These are phyloP conservation scores for Phytophthora fragariae DNA, from an alignment of 352 stramenopile species.

Conservation along the genomic window DNA sequence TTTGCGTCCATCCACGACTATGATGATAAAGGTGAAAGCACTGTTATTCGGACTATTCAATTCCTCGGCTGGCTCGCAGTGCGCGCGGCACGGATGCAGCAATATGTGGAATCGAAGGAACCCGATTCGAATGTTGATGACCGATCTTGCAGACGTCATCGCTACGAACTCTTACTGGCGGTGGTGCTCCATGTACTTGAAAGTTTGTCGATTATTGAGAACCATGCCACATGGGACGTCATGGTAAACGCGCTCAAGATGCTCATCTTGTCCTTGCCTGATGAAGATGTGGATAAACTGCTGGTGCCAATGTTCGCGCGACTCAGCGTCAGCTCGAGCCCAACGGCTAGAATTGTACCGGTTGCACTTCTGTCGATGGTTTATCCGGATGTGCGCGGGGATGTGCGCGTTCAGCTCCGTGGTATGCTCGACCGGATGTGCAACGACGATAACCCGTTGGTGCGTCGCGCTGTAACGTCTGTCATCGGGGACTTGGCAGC, in stretches of 20 bases:
- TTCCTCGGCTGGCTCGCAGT: constrained; percentile 83
- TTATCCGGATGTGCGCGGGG: constrained; percentile 72
- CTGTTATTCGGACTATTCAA: constrained; percentile 85
- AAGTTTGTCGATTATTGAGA: constrained; percentile 90
- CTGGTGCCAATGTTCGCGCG: constrained; percentile 84
- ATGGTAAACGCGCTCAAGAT: constrained; percentile 89
- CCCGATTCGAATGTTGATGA: constrained; percentile 24
- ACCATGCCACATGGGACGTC: constrained; percentile 89
- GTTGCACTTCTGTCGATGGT: constrained; percentile 81
- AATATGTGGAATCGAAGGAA: constrained; percentile 52
- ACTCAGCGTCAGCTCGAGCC: constrained; percentile 85
- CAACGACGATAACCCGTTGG: constrained; percentile 86
- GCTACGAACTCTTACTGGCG: constrained; percentile 77
- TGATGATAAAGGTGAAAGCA: constrained; percentile 89
- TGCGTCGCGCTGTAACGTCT: constrained; percentile 83
- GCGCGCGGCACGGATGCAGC: constrained; percentile 69
- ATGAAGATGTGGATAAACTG: constrained; percentile 66
- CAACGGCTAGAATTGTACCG: constrained; percentile 84
- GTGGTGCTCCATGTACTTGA: constrained; percentile 87
- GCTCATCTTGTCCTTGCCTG: constrained; percentile 66
- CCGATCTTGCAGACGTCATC: constrained; percentile 43
- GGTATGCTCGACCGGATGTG: constrained; percentile 91
- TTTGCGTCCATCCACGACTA: constrained; percentile 89
- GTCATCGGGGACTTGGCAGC: constrained; percentile 82
- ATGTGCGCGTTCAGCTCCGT: constrained; percentile 83